Percentiles rank a stretch among this genome's conserved stretches.
phyloP scores from a whole-genome alignment of 495 filamentous ascomycete genomes.

The Neurospora cerealis region DNA sequence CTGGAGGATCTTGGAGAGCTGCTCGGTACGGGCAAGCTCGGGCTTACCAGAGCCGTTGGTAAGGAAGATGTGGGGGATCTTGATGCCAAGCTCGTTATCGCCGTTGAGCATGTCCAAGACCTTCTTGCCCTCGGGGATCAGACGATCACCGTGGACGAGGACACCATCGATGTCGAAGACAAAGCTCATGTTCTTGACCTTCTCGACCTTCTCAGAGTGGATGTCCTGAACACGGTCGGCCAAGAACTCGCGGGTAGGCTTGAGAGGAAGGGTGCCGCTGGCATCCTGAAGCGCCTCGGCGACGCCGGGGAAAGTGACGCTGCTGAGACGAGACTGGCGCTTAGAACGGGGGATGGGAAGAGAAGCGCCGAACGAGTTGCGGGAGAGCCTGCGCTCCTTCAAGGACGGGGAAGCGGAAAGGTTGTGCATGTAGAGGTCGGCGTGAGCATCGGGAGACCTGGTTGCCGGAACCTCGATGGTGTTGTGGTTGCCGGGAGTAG shows the following conservation, averaged over 20 bases:
- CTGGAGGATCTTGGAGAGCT: conserved; percentile 48
- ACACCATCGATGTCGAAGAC: conserved; percentile 61
- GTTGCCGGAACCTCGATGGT: conserved; percentile 65
- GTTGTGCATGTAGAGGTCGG: conserved; percentile 62
- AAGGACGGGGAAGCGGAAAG: conserved; percentile 57
- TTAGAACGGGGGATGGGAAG: conserved; percentile 69
- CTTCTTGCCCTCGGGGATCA: conserved; percentile 49
- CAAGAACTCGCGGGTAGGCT: conserved; percentile 56
- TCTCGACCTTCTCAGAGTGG: conserved; percentile 53
- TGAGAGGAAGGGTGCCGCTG: conserved; percentile 37
- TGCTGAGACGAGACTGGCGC: conserved; percentile 55
- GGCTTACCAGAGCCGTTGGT: conserved; percentile 59
- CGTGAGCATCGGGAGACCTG: conserved; percentile 59
- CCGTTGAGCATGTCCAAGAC: conserved; percentile 57
- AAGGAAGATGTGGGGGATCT: conserved; percentile 62
- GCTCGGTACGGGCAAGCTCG: conserved; percentile 45
- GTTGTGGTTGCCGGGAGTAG: conserved; percentile 17
- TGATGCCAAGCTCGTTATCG: conserved; percentile 58
- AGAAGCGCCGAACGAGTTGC: conserved; percentile 71
- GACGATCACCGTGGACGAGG: conserved; percentile 52
- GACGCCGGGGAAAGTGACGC: conserved; percentile 32
- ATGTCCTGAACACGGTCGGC: conserved; percentile 66
- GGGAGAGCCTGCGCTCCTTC: conserved; percentile 55
- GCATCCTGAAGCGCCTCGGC: conserved; percentile 23
- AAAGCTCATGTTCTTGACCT: conserved; percentile 58